phyloP scores from a whole-genome alignment of 139 green algal genomes.

The Trebouxia sp. region DNA sequence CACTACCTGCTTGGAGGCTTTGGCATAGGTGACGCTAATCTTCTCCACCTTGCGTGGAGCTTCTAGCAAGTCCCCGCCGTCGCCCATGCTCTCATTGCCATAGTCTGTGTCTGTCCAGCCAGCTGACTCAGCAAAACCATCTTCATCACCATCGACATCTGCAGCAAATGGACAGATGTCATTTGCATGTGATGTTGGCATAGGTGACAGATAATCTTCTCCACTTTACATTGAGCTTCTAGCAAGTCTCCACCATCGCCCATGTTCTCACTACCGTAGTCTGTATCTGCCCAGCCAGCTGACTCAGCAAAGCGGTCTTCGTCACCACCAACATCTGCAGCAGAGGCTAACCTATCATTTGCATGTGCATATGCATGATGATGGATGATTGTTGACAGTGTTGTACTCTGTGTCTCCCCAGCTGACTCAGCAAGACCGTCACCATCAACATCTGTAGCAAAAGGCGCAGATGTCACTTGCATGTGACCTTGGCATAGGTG shows the following conservation, averaged over 20 bases:
- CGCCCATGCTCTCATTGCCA: conserved; percentile 20
- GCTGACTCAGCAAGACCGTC: conserved; percentile 8
- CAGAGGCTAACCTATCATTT: not conserved
- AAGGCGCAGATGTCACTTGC: no score
- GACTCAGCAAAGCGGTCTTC: conserved; percentile 20
- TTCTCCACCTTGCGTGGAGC: conserved; percentile 62
- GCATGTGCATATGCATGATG: conserved; percentile 42
- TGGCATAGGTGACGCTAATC: conserved; percentile 71
- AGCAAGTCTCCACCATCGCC: conserved; percentile 38
- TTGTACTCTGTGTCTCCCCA: conserved; percentile 2
- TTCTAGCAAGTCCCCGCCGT: conserved; percentile 38
- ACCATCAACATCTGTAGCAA: conserved; percentile 17
- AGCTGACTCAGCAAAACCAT: conserved; percentile 2
- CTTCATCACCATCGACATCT: conserved; percentile 29
- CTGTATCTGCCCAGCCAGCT: not conserved
- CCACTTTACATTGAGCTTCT: conserved; percentile 56
- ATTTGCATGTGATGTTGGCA: not conserved
- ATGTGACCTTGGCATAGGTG: conserved; percentile 66
- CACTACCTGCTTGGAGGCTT: conserved; percentile 61
- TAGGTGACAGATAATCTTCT: conserved; percentile 74
- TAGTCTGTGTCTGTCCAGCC: conserved; percentile 7
- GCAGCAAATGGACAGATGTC: not conserved
- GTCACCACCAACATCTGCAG: conserved; percentile 23
- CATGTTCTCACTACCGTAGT: conserved; percentile 20
- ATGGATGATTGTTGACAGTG: conserved; percentile 53